phyloP scores from a whole-genome alignment of 176 grass and related monocot species.

The Lolium rigidum region DNA sequence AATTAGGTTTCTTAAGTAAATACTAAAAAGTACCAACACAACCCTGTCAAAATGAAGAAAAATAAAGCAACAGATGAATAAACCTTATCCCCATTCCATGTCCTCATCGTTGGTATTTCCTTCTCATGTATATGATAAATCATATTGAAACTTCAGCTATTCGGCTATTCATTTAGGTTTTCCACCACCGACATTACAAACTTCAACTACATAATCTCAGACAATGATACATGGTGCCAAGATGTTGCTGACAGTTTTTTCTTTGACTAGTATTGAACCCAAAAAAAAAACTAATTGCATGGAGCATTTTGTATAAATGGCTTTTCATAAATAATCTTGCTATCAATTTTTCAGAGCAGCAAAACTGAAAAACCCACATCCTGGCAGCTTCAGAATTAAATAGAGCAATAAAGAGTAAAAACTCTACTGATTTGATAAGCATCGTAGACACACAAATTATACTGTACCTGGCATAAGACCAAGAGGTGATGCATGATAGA shows the following conservation, averaged over 20 bases:
- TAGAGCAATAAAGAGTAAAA: constrained; percentile 15
- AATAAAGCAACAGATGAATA: not conserved
- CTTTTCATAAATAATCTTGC: not conserved
- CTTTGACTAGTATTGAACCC: not conserved
- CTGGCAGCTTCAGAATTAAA: constrained; percentile 32
- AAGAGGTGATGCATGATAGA: constrained; percentile 69
- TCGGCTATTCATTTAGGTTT: constrained; percentile 8
- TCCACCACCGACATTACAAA: not conserved
- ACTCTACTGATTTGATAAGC: not conserved
- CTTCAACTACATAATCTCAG: constrained; percentile 9
- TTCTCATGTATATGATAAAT: not conserved
- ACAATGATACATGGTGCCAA: not conserved
- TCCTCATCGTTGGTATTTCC: not conserved
- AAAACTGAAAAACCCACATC: constrained; percentile 1
- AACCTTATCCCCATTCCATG: not conserved
- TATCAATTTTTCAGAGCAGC: constrained; percentile 7
- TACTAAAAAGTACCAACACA: not conserved
- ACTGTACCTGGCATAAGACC: constrained; percentile 74
- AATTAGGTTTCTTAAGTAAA: not conserved
- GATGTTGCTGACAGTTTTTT: not conserved
- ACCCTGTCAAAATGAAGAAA: not conserved
- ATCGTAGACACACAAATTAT: constrained; percentile 37
- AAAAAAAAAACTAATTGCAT: not conserved
- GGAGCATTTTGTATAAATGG: not conserved
- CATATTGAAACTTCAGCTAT: constrained; percentile 13